phyloP scores from a whole-genome alignment of 768 basidiomycete species.

The Termitomyces bulborhizus region DNA sequence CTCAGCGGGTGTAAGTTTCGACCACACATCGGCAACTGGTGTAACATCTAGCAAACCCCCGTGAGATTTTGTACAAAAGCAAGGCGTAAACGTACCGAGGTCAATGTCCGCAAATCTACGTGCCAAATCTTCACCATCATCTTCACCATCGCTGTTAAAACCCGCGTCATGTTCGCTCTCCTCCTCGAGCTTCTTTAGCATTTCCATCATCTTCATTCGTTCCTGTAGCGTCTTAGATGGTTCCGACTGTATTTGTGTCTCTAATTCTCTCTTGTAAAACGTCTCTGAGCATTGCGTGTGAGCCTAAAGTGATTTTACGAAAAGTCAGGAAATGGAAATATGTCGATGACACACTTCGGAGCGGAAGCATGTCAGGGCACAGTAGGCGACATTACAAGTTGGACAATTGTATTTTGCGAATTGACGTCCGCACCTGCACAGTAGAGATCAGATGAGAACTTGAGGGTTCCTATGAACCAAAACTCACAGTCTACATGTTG shows the following conservation, averaged over 20 bases:
- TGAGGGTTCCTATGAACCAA: background rate
- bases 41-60: constrained; percentile 37
- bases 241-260: constrained; percentile 50
- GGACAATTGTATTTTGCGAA: constrained; percentile 80
- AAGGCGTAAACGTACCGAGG: constrained; percentile 39
- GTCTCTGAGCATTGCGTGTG: constrained; percentile 76
- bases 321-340: background rate
- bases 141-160: constrained; percentile 30
- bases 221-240: constrained; percentile 55
- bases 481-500: constrained; percentile 40
- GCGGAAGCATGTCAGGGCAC: constrained; percentile 75
- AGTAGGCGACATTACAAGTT: constrained; percentile 74
- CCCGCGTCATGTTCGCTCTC: constrained; percentile 32
- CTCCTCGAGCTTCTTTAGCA: constrained; percentile 71
- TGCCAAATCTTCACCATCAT: constrained; percentile 36
- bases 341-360: constrained; percentile 44
- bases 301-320: constrained; percentile 23
- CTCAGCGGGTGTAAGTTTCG: constrained; percentile 53
- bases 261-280: constrained; percentile 75
- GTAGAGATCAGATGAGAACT: background rate
- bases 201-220: constrained; percentile 56
- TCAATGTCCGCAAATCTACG: constrained; percentile 51
- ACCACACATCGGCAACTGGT: constrained; percentile 54
- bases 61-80: background rate
- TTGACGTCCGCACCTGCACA: constrained; percentile 62